Percentiles rank a stretch among this genome's conserved stretches.
Evolutionary conservation across 305 asterid species (phyloP).

Genomic region (Fraxinus angustifolia): DNA sequence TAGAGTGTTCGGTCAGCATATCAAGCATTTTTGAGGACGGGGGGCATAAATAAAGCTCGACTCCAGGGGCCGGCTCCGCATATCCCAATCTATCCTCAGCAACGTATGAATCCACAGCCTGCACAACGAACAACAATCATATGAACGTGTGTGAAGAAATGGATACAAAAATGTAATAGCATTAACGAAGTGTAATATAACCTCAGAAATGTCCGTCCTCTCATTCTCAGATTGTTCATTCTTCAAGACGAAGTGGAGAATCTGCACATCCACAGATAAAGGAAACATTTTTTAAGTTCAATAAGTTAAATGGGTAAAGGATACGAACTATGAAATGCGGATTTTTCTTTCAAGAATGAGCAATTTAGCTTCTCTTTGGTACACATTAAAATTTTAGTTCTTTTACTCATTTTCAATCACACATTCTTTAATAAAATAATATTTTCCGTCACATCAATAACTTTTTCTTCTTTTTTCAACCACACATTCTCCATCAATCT

Average conservation of each 20-base stretch:
- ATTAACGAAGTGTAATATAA: slow-evolving; percentile 9
- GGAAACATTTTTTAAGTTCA: neutral
- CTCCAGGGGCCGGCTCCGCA: slow-evolving; percentile 75
- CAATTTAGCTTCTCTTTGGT: neutral
- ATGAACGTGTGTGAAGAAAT: neutral
- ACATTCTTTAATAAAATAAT: no score
- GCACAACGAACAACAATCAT: neutral
- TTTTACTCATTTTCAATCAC: no score
- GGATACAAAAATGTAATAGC: neutral
- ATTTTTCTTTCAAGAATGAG: neutral
- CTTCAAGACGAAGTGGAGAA: slow-evolving; percentile 58
- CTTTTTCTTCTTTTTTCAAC: no score
- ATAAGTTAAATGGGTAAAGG: neutral
- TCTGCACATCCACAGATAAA: slow-evolving; percentile 46
- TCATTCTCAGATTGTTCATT: slow-evolving; percentile 50
- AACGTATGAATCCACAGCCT: slow-evolving; percentile 74
- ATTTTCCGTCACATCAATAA: no score
- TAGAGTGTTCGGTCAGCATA: slow-evolving; percentile 50
- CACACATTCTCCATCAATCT: no score
- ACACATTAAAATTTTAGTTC: no score
- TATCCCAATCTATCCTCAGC: slow-evolving; percentile 80
- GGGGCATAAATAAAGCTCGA: slow-evolving; percentile 87
- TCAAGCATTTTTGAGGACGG: slow-evolving; percentile 43
- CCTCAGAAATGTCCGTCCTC: slow-evolving; percentile 64
- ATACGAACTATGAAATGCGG: neutral